Evolutionary conservation across 2,329 filamentous ascomycete genomes (phyloP).

Genomic region (Aspergillus terreus): DNA sequence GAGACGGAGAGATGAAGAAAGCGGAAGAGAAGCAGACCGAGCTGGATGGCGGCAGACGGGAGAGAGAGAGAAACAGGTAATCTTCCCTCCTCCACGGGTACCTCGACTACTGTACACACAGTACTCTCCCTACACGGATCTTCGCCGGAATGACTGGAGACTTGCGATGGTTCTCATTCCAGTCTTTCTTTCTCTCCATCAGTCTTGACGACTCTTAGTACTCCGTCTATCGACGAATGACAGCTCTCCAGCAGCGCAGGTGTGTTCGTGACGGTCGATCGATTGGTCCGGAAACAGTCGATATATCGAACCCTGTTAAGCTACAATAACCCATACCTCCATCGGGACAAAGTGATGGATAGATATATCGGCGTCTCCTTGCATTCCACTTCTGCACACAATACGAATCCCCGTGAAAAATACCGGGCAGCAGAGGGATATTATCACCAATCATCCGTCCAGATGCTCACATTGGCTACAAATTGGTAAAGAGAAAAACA

Average conservation of each 20-base stretch:
- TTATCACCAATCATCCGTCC: conserved; percentile 6
- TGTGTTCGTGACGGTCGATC: conserved; percentile 9
- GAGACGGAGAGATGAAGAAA: conserved; percentile 5
- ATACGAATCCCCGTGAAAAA: background rate
- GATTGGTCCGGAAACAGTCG: conserved; percentile 4
- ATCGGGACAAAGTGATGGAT: no score
- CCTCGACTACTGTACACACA: no score
- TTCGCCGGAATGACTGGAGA: no score
- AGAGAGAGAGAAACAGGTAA: background rate
- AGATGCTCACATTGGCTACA: conserved; percentile 7
- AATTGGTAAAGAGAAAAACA: conserved; percentile 5
- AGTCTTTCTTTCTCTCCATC: no score
- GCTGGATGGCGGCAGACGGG: background rate
- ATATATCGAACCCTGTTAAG: background rate
- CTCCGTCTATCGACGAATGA: conserved; percentile 20
- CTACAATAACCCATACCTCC: background rate
- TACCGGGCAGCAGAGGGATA: background rate
- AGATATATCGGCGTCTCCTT: no score
- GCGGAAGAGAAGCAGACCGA: background rate
- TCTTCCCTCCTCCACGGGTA: background rate
- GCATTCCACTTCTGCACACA: no score
- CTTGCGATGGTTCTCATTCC: no score
- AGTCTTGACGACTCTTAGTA: no score
- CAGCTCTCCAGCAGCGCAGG: conserved; percentile 16
- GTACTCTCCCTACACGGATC: no score